Evolutionary conservation across 495 filamentous ascomycete genomes (phyloP).

Genomic region (Pseudotulostoma volvatum): DNA sequence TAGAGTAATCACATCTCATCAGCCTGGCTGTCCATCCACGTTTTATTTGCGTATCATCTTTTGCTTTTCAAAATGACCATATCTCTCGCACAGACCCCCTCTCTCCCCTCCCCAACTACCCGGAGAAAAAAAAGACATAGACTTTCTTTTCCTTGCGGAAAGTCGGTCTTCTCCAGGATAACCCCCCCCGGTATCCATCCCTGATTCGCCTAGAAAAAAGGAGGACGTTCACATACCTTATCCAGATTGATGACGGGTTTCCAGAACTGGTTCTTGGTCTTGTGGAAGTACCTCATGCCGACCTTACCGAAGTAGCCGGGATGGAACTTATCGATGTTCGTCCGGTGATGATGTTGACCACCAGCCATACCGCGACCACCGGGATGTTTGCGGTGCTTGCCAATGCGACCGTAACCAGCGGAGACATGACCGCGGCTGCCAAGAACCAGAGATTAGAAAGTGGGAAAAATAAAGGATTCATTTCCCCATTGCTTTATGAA

Average conservation of each 20-base stretch:
- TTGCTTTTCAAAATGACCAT: too few species aligned
- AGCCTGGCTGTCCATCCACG: too few species aligned
- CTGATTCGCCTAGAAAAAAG: conserved; percentile 1
- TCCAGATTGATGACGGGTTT: conserved; percentile 83
- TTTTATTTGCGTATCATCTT: too few species aligned
- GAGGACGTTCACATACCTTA: too few species aligned
- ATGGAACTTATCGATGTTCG: conserved; percentile 90
- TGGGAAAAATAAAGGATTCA: too few species aligned
- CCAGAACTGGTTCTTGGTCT: conserved; percentile 78
- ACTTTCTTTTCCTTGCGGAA: too few species aligned
- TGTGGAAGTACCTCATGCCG: conserved; percentile 92
- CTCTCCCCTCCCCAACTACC: too few species aligned
- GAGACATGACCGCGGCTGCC: conserved; percentile 93
- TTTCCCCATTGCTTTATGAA: too few species aligned
- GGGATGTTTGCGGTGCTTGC: conserved; percentile 86
- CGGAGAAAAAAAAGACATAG: too few species aligned
- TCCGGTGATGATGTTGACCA: conserved; percentile 86
- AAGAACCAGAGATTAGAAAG: too few species aligned
- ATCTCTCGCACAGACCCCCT: too few species aligned
- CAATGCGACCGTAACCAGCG: conserved; percentile 81
- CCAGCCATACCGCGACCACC: conserved; percentile 93
- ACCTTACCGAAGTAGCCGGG: conserved; percentile 97
- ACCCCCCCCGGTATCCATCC: not conserved
- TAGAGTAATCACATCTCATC: conserved; percentile 13
- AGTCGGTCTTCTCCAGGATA: too few species aligned